Base-by-base conservation (phyloP, 2,329 filamentous ascomycete species). In the Beauveria bassiana region DNA sequence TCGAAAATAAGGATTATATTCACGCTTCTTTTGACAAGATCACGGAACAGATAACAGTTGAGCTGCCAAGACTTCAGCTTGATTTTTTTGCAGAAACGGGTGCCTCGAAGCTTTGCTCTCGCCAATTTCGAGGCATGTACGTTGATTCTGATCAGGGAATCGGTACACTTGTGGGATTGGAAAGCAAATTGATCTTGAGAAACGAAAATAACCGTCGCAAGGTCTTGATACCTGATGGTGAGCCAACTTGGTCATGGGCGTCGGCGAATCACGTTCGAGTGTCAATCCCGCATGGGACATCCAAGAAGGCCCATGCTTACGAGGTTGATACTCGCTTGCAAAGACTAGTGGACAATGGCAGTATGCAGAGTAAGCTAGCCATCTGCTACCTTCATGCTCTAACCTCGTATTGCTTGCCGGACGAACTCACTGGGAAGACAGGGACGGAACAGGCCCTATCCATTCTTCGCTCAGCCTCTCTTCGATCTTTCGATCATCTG, bases 381-480 rank as follows among this genome's bases (percentile, higher is more conserved):
- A 70, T 83, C 0, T 72, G 71, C 14, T 78, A 80, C 26, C 70
- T 86, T 0, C 82, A 86, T 65, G 81, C 79, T 0, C 56, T 83
- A 0, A 86, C 83, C 0, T 80, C 81, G 0, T 73, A 75, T 50
- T 80, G 74, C 40, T 68, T 84, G 0, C 76, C 78, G 0, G 83
- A 86, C 64, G 69, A 69, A 0, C 69, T 85, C 0, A 85, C 79
- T 0, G 58, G 66, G 0, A 68, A 70, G 5, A 86, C 82, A 0
- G 84, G 84, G 0, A 82, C 80, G 0, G 82, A 86, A 65, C 69
- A 79, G 46, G 79, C 82, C 0, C 65, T 86, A 0, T 63, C 66
- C 0, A 79, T 82, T 2, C 67, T 86, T 1, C 61, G 61, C 1
- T 80, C 78, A 0, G 79, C 80, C 0, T 75, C 80, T 0, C 71